Evolutionary conservation across 2,329 filamentous ascomycete species (phyloP), one percentile per base, ranked within the genome.

Genomic region (Fusarium sp.): DNA sequence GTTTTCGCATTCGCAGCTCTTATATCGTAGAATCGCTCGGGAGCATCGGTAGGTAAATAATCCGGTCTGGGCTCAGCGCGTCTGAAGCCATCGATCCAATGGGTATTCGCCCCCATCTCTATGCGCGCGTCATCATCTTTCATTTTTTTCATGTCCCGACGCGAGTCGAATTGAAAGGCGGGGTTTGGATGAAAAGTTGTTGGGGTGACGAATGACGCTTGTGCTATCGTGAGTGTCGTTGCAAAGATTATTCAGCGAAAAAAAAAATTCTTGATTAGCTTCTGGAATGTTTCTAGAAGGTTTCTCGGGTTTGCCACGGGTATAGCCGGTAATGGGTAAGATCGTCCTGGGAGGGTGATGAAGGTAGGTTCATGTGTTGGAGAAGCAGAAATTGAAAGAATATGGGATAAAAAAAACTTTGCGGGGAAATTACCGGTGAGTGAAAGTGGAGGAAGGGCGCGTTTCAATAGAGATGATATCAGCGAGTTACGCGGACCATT

Each of bases 1-100:
- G 93, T 94, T 77, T 94, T 91, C 69, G 92, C 83, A 77, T 93
- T 87, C 48, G 87, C 89, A 71, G 82, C 81, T 22, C 83, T 83
- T 51, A 89, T 67, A 72, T 89, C 87, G 70, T 85, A 89, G 70
- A 85, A 86, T 27, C 86, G 83, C 6, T 80, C 74, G 42, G 74
- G 70, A 20, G 55, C 54, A n/a, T 70, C 57, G 4, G 34, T 61
- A 2, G 64, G 61, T 14, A 62, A 58, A 55, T 75, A 75, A 1
- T 70, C 74, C 7, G 64, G 58, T 10, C 55, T 56, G 0, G 54
- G 54, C 29, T 74, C 70, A 16, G 72, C 72, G 34, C 72, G 72
- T 11, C 68, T 71, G 16, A 74, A 74, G 3, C 68, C 61, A 34
- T 74, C 63, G 2, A 75, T 49, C 54, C 54, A 57, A 29, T n/a